Percentiles rank a stretch among this genome's conserved stretches.
These are phyloP conservation scores for Didymella glomerata DNA, from an alignment of 2,329 filamentous ascomycete species.

Conservation along the genomic window DNA sequence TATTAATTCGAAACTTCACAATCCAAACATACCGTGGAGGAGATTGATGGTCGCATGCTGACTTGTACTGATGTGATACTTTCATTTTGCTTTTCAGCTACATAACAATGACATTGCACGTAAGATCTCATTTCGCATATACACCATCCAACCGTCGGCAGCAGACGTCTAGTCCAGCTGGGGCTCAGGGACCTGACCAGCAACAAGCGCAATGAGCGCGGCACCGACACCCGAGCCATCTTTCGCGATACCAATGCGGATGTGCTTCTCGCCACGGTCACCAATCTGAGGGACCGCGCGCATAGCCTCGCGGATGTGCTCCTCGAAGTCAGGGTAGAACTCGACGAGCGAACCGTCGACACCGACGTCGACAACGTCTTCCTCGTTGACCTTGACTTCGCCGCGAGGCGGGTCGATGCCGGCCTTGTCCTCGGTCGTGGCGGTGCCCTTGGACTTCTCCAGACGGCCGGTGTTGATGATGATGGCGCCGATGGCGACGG, in stretches of 20 bases:
- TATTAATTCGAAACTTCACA: no score
- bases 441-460: constrained; percentile 37
- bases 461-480: constrained; percentile 83
- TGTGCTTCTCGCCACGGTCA: constrained; percentile 77
- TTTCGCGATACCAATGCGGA: constrained; percentile 95
- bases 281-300: constrained; percentile 80
- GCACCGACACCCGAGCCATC: constrained; percentile 96
- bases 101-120: constrained; percentile 8
- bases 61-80: background rate
- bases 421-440: constrained; percentile 52
- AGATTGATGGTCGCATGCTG: no score
- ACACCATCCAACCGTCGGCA: constrained; percentile 1
- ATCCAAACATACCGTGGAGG: no score
- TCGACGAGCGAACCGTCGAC: constrained; percentile 95
- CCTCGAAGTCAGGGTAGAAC: constrained; percentile 92
- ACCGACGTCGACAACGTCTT: constrained; percentile 84
- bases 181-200: constrained; percentile 61
- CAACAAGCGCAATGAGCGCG: constrained; percentile 90
- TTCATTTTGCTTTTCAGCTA: constrained; percentile 1
- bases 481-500: constrained; percentile 85
- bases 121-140: constrained; percentile 18
- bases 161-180: constrained; percentile 17
- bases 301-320: constrained; percentile 85
- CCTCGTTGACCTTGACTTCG: constrained; percentile 55
- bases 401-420: constrained; percentile 46